These are phyloP conservation scores for Atkinsonella texensis DNA, from an alignment of 2,329 filamentous ascomycete genomes.

Conservation along the genomic window DNA sequence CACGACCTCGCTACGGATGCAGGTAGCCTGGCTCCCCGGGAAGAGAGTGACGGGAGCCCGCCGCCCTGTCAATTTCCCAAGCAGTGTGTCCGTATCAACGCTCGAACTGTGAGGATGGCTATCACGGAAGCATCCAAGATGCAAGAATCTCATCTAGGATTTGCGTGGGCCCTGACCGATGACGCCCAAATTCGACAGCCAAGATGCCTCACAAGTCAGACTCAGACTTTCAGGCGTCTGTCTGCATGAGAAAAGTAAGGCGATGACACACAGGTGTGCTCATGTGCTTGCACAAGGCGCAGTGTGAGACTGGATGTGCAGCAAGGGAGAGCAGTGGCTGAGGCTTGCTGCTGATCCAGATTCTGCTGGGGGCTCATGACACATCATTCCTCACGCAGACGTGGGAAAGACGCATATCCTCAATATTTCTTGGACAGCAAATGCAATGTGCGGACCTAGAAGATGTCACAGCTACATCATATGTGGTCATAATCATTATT, in stretches of 20 bases:
- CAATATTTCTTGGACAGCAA: no score
- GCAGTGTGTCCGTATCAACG: neutral
- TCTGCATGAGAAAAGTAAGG: conserved; percentile 1
- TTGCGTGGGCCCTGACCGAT: no score
- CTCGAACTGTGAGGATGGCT: no score
- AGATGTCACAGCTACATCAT: no score
- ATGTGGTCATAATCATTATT: no score
- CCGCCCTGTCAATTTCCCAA: neutral
- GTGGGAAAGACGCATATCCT: no score
- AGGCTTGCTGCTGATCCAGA: no score
- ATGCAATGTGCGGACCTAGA: no score
- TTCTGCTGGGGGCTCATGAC: neutral
- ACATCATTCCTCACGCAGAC: neutral
- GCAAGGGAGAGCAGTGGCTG: neutral
- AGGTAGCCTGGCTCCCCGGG: conserved; percentile 1
- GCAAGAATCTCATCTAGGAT: no score
- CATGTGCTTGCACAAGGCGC: neutral
- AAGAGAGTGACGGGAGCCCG: neutral
- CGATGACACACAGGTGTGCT: neutral
- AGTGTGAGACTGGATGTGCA: neutral
- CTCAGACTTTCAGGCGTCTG: neutral
- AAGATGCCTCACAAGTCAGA: no score
- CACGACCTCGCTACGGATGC: conserved; percentile 2
- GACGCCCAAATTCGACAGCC: no score
- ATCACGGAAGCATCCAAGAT: no score